These are phyloP conservation scores for Aspergillus bombycis DNA, from an alignment of 2,329 filamentous ascomycete genomes.

Conservation along the genomic window DNA sequence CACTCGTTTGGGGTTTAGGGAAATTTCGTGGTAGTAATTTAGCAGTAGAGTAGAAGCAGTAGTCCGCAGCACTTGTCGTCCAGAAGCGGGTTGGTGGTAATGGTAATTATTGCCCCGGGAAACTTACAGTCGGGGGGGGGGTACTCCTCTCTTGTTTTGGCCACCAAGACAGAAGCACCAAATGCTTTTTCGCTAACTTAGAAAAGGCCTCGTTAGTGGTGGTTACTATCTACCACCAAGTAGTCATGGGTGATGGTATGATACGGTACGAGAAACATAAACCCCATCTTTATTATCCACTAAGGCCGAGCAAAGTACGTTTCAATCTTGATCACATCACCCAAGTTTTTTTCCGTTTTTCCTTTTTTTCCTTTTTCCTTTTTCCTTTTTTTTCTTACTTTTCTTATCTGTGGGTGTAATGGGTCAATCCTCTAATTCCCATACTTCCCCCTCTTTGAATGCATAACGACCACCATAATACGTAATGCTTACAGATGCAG, in stretches of 20 bases:
- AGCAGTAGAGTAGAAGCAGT: conserved; percentile 4
- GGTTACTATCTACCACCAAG: neutral
- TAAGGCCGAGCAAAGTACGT: neutral
- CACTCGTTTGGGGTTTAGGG: conserved; percentile 19
- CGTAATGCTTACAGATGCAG: conserved; percentile 11
- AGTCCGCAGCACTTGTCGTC: neutral
- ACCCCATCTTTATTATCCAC: conserved; percentile 2
- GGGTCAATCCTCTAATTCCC: neutral
- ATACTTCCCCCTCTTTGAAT: neutral
- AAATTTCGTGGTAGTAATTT: conserved; percentile 15
- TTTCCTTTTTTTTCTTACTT: neutral
- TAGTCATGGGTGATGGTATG: conserved; percentile 13
- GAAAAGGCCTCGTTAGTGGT: neutral
- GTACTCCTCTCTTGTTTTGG: conserved; percentile 11
- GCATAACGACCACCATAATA: neutral
- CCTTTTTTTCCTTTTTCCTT: neutral
- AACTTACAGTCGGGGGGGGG: conserved; percentile 4
- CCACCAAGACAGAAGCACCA: conserved; percentile 12
- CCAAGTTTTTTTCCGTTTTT: neutral
- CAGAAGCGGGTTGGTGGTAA: conserved; percentile 3
- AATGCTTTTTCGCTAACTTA: conserved; percentile 5
- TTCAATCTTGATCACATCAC: neutral
- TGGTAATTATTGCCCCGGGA: conserved; percentile 6
- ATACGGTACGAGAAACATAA: conserved; percentile 8
- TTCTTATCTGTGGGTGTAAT: neutral